Base-by-base conservation (phyloP, 1,284 basidiomycete genomes). In the Exsudoporus floridanus region DNA sequence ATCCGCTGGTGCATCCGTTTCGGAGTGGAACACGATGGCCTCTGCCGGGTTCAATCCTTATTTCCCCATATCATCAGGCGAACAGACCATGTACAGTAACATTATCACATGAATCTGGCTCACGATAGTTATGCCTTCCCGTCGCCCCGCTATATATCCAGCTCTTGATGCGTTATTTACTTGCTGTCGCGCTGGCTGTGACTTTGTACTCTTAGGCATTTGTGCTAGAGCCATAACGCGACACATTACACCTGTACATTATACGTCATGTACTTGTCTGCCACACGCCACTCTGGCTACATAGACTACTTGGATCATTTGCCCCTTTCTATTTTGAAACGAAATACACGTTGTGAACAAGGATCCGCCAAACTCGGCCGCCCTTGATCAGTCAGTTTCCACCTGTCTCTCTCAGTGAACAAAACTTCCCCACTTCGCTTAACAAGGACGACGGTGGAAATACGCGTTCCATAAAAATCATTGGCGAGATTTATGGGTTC, bases 341-440 rank as follows among this genome's bases (percentile, higher is more conserved):
- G 74, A 68, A 81, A 83, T 43, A 73, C 68, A 57, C 82, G 80
- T 65, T 83, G 73, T 43, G 72, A 73, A 30, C 70, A 56, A 46
- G 74, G 71, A 65, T 76, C 74, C 57, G 74, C 71, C 62, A 66
- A 71, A 35, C 60, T 56, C 30, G 71, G 70, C 49, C 59, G 60
- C 30, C 71, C 78, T 36, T 75, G 70, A 14, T 62, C 53, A 38
- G 60, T 70, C 41, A 80, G 59, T 52, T 63, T 66, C 86, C 86
- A 91, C 41, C 82, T 73, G 65, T 92, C 88, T 51, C 86, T 73
- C 66, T 92, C 90, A 46, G 86, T 73, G 63, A 90, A 91, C 14
- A 80, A 53, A 12, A 80, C 86, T 34, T 75, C 66, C 39, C 88
- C 85, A 54, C 78, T 77, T 56, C 77, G 77, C 51, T 77, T 73